Percentiles rank a stretch among this genome's conserved stretches.
Evolutionary conservation across 768 basidiomycete species (phyloP).

Genomic region (Kwoniella botswanensis): DNA sequence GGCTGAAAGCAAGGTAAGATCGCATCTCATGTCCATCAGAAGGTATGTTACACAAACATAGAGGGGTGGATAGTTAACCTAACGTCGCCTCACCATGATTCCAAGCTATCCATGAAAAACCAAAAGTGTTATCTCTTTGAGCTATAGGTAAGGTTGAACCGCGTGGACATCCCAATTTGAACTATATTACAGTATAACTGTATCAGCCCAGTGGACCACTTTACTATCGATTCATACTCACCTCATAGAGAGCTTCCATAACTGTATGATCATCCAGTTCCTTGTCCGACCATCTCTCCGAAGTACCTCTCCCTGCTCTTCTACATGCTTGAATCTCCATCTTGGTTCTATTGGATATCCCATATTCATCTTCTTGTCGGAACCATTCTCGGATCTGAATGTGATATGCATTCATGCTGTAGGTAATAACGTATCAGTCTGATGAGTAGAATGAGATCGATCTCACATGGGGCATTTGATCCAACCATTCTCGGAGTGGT

Average conservation of each 20-base stretch:
- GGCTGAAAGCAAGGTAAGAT: not conserved
- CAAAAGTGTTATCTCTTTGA: not conserved
- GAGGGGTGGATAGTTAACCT: not conserved
- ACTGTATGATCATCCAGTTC: not conserved
- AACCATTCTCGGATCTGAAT: not conserved
- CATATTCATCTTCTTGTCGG: not conserved
- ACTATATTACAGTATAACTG: not conserved
- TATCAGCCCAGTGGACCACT: not conserved
- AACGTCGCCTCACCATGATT: not conserved
- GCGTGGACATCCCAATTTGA: not conserved
- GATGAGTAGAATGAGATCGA: no score
- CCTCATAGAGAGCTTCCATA: not conserved
- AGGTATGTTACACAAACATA: not conserved
- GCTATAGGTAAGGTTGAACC: not conserved
- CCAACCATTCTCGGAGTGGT: not conserved
- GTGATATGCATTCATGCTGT: not conserved
- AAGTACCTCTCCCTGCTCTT: not conserved
- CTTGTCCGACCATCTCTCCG: not conserved
- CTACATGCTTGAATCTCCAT: not conserved
- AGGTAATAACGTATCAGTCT: no score
- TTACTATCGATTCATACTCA: no score
- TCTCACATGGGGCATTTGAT: not conserved
- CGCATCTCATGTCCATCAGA: not conserved
- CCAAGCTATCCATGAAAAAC: conserved; percentile 1
- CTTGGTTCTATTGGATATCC: not conserved